Percentiles rank a stretch among this genome's conserved stretches.
Evolutionary conservation across 768 basidiomycete genomes (phyloP).

Genomic region (Clavulina sp.): DNA sequence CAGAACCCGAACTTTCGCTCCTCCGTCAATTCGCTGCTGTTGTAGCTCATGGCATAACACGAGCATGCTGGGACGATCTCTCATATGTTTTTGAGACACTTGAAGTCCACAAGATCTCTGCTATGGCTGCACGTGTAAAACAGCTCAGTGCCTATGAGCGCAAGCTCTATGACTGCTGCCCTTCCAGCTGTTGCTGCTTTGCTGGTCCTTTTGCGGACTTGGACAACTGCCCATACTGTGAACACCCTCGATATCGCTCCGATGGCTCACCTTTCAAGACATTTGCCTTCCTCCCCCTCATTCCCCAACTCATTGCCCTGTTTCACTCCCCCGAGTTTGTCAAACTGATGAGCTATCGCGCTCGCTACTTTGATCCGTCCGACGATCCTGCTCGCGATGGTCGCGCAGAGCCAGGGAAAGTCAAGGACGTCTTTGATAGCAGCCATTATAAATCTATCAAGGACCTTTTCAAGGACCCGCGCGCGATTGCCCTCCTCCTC

Average conservation of each 20-base stretch:
- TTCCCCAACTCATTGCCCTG: conserved; percentile 20
- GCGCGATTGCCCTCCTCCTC: conserved; percentile 28
- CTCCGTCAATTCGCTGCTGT: no score
- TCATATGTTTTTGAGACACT: neutral
- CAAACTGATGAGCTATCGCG: conserved; percentile 18
- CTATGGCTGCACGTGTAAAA: neutral
- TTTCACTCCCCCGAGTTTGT: conserved; percentile 14
- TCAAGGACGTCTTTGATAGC: conserved; percentile 24
- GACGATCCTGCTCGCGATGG: conserved; percentile 4
- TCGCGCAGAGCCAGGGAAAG: conserved; percentile 10
- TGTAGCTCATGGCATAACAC: neutral
- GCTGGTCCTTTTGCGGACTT: neutral
- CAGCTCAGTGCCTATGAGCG: neutral
- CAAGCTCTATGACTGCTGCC: neutral
- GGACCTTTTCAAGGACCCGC: conserved; percentile 21
- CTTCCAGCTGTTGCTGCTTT: neutral
- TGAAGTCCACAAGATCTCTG: neutral
- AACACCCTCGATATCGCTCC: neutral
- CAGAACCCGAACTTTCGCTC: no score
- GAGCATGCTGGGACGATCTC: neutral
- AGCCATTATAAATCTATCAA: conserved; percentile 19
- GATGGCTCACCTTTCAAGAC: neutral
- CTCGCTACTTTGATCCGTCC: conserved; percentile 10
- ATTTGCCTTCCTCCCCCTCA: conserved; percentile 26
- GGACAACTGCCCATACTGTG: neutral